Base-by-base conservation (phyloP, 2,329 filamentous ascomycete genomes). In the Metarhizium album region DNA sequence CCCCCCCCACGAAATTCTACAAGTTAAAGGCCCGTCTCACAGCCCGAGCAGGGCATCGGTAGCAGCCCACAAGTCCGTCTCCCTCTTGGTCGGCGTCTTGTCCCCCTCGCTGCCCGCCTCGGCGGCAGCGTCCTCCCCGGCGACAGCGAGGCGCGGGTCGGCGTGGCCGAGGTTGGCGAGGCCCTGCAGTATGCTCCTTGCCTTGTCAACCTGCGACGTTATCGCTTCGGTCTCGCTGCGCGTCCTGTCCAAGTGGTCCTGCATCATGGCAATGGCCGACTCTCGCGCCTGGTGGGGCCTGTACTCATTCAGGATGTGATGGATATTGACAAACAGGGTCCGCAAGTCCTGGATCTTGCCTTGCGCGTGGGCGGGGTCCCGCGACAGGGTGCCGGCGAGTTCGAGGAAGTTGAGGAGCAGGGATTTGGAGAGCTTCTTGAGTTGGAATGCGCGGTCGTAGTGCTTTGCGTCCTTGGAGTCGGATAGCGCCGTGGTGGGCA, bases 261-360 rank as follows among this genome's bases (percentile, higher is more conserved):
- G 87, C 86, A 96, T 90, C 73, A 91, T 79, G 57, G 84, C 70
- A 31, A 95, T 95, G 52, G 95, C 73, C 27, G 84, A 90, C 70
- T 96, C 90, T 43, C 91, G 74, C 23, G 90, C 90, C 70, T 97
- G 91, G 64, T 96, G 90, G 9, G 90, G 90, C 31, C 91, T 79
- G 69, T 95, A 97, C 66, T 95, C 84, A 66, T 98, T 98, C 57
- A 97, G 82, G 49, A 95, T 77, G 62, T 94, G 88, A 68, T 96
- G 90, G 62, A 94, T 86, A 66, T 97, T 97, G 66, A 91, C 83
- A 55, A 95, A 84, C 27, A 97, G 71, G 16, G 84, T 90, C 60
- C 86, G 78, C 31, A 98, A 69, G 65, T 97, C 86, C 43, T 81
- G 74, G 45, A 91, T 76, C 64, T 95, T 95, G 42, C 81, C 76